Conservation (phyloP, 805 yeast species). For the Saturnispora dispora region DNA sequence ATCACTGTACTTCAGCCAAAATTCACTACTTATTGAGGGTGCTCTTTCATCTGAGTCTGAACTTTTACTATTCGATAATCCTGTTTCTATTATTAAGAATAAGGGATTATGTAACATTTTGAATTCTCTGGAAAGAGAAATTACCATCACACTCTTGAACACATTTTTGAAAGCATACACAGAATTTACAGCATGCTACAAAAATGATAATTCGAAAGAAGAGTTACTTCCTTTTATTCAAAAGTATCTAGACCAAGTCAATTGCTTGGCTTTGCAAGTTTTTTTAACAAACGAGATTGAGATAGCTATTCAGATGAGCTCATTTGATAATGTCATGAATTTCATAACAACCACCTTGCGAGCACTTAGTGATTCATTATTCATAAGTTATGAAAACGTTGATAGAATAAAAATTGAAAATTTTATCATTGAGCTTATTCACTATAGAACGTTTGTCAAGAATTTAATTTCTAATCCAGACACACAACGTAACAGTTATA, state of each 20-base stretch:
- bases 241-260: conserved; percentile 46
- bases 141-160: conserved; percentile 39
- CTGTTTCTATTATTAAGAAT: conserved; percentile 35
- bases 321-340: neutral
- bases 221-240: conserved; percentile 29
- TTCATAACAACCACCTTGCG: neutral
- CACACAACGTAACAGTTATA: conserved; percentile 15
- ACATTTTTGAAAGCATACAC: conserved; percentile 27
- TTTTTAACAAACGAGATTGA: conserved; percentile 43
- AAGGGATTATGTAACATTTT: conserved; percentile 56
- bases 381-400: conserved; percentile 20
- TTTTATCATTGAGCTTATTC: conserved; percentile 58
- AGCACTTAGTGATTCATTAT: neutral
- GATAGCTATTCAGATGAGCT: neutral
- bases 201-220: neutral
- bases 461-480: neutral
- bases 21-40: conserved; percentile 26
- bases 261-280: conserved; percentile 46
- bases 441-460: conserved; percentile 37
- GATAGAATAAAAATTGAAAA: conserved; percentile 43
- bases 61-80: conserved; percentile 30
- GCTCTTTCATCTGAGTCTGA: conserved; percentile 65
- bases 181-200: conserved; percentile 14
- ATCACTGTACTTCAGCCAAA: conserved; percentile 28
- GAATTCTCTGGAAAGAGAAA: conserved; percentile 42